Evolutionary conservation across 2,329 filamentous ascomycete genomes (phyloP).

Genomic region (Ophiostoma sp.): DNA sequence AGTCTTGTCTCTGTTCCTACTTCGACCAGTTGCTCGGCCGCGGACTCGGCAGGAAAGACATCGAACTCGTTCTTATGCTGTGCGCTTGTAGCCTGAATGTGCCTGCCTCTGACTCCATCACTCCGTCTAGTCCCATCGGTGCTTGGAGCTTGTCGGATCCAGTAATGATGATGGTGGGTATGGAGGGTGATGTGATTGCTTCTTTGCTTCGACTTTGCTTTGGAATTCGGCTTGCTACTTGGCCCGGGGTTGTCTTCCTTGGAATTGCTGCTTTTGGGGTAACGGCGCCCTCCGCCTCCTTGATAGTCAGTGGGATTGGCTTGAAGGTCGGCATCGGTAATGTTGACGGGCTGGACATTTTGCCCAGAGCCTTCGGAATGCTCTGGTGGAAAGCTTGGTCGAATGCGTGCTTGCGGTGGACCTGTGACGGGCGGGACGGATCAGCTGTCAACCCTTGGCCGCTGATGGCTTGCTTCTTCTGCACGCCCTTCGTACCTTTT

Average conservation of each 20-base stretch:
- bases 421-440: not conserved
- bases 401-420: not conserved
- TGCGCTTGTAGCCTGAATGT: conserved; percentile 15
- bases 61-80: conserved; percentile 21
- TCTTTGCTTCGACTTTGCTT: not conserved
- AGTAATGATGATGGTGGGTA: conserved; percentile 60
- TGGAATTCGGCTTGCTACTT: not conserved
- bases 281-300: not conserved
- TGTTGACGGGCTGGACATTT: not conserved
- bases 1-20: not conserved
- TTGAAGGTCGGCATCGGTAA: not conserved
- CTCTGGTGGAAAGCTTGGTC: not conserved
- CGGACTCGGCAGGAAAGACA: conserved; percentile 30
- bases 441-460: not conserved
- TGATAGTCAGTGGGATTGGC: not conserved
- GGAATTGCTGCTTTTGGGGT: not conserved
- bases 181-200: conserved; percentile 44
- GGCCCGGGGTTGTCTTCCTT: not conserved
- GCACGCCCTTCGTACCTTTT: not conserved
- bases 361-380: not conserved
- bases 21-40: conserved; percentile 32
- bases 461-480: not conserved
- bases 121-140: conserved; percentile 23
- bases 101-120: conserved; percentile 26
- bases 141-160: conserved; percentile 37